phyloP scores from a whole-genome alignment of 2,329 filamentous ascomycete genomes.

The Ophiocordyceps camponoti-leonardi region DNA sequence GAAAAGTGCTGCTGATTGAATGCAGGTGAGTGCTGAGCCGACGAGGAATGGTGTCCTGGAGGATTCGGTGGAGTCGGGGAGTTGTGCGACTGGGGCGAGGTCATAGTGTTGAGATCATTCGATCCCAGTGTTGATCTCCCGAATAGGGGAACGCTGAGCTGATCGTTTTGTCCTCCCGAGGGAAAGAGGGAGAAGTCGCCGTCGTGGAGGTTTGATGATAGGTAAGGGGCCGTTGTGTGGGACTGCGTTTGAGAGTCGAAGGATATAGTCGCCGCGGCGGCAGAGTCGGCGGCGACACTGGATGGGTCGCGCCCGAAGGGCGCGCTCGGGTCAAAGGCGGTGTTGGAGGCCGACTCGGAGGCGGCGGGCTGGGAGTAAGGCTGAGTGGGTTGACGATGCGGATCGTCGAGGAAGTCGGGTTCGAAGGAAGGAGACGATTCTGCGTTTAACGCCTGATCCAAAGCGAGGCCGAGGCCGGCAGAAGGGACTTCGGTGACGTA shows the following conservation, averaged over 20 bases:
- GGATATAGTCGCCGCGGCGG: slow-evolving; percentile 19
- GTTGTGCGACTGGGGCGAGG: slow-evolving; percentile 36
- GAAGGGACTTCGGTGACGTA: slow-evolving; percentile 28
- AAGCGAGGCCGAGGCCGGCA: slow-evolving; percentile 38
- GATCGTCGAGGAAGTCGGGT: slow-evolving; percentile 30
- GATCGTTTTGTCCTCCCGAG: slow-evolving; percentile 31
- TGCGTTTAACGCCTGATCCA: slow-evolving; percentile 30
- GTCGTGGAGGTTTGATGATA: slow-evolving; percentile 33
- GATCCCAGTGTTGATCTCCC: slow-evolving; percentile 26
- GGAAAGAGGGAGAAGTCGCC: slow-evolving; percentile 50
- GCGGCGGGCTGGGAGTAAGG: slow-evolving; percentile 12
- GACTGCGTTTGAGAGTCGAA: slow-evolving; percentile 25
- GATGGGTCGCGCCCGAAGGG: slow-evolving; percentile 26
- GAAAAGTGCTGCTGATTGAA: slow-evolving; percentile 40
- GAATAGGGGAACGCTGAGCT: slow-evolving; percentile 46
- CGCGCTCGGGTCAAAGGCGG: slow-evolving; percentile 23
- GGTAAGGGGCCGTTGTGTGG: slow-evolving; percentile 21
- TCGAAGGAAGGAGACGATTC: slow-evolving; percentile 24
- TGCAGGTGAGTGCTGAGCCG: slow-evolving; percentile 37
- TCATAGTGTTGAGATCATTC: slow-evolving; percentile 34
- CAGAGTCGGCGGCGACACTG: slow-evolving; percentile 13
- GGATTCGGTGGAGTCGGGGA: slow-evolving; percentile 39
- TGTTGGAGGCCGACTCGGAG: slow-evolving; percentile 17
- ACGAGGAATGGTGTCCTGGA: slow-evolving; percentile 25
- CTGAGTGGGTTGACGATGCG: slow-evolving; percentile 21